Conservation (phyloP, 2,329 filamentous ascomycete species). For the Clarireedia monteithiana region DNA sequence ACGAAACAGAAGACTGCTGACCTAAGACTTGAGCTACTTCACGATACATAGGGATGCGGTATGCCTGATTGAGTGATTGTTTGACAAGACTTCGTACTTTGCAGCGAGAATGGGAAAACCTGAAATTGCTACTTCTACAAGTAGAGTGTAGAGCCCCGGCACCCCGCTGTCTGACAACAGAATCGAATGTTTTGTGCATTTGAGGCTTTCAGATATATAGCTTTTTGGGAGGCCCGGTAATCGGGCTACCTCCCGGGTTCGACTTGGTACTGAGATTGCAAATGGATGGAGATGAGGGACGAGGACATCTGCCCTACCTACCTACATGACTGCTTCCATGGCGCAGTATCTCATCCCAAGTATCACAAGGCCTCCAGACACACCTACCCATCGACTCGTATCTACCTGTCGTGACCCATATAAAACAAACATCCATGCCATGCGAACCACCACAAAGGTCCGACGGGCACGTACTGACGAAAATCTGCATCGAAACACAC, state of each 20-base stretch:
- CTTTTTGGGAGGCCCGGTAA: too few relatives aligned
- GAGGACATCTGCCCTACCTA: too few relatives aligned
- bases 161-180: background rate
- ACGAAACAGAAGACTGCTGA: background rate
- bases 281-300: too few relatives aligned
- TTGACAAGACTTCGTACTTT: background rate
- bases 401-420: background rate
- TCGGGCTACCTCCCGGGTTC: too few relatives aligned
- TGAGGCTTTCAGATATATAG: background rate
- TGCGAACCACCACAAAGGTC: background rate
- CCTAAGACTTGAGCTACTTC: background rate
- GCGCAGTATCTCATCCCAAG: background rate
- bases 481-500: background rate
- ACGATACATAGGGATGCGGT: background rate
- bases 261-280: too few relatives aligned
- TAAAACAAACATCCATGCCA: background rate
- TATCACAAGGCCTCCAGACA: too few relatives aligned
- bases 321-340: too few relatives aligned
- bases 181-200: background rate
- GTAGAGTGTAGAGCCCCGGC: too few relatives aligned
- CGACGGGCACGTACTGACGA: background rate
- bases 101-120: too few relatives aligned
- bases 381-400: background rate
- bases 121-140: too few relatives aligned
- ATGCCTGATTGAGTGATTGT: background rate